Base-by-base conservation (phyloP, 345 rosid genomes). In the Noccaea bulbosa region DNA sequence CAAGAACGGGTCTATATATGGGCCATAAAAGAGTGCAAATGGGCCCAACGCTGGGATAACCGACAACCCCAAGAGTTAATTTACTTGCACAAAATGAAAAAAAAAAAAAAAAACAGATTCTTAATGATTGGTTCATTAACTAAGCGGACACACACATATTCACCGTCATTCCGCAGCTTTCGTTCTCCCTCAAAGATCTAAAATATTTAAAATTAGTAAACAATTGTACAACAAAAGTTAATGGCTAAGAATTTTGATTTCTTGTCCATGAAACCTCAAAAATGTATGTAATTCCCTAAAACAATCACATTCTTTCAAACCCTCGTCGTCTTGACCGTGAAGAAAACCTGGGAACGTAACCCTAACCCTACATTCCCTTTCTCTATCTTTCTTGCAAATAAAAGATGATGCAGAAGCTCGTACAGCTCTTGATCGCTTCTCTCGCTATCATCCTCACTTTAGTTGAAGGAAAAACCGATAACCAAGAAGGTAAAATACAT, bases 401-500 rank as follows among this genome's bases (percentile, higher is more conserved):
- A 69, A 69, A 76, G 34, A 76, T 63, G 71, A 62, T 47, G 58
- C 64, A 52, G 30, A 62, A 69, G 41, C 52, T 62, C 39, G 53
- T 62, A 45, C 2, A 32, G 43, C 67, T 73, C 78, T 69, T 69
- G 39, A 5, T 77, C 46, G 17, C 78, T 55, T 77, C 70, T 72
- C 69, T 84, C 33, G 78, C 76, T 35, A 43, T 77, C 58, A 41
- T 75, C 14, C 0, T 76, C 58, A 47, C 68, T 24, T 47, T 57
- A 22, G 85, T 77, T 62, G 71, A 69, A 51, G 84, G 89, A 34
- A 83, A 83, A 77, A 82, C 94, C 0, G 74, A 80, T 32, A 79
- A 75, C 2, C 62, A 72, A 41, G 91, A 88, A 76, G 85, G 94
- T 86, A 75, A 69, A 20, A 35, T 38, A 60, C 45, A 50, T 27